Conservation (phyloP, 208 protist species). For the Trypanosoma cruzi region DNA sequence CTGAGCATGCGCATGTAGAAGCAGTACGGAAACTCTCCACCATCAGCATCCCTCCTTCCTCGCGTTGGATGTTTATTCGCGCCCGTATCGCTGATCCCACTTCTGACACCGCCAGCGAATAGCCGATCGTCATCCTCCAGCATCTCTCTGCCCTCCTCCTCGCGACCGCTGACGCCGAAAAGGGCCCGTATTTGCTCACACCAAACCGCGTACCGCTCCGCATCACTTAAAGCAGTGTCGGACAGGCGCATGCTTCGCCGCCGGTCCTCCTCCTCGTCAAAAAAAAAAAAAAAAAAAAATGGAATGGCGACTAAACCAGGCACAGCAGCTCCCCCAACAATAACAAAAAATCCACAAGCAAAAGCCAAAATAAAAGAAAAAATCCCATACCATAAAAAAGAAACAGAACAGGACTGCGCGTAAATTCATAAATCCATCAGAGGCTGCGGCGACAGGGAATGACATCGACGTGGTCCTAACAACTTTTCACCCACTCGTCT, state of each 20-base stretch:
- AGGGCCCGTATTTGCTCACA: constrained; percentile 46
- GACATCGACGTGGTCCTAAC: no score
- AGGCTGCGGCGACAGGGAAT: no score
- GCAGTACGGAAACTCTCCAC: constrained; percentile 42
- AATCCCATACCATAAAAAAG: neutral
- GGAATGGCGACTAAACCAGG: neutral
- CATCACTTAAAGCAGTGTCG: constrained; percentile 16
- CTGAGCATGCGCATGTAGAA: constrained; percentile 62
- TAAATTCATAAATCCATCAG: neutral
- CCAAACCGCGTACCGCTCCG: constrained; percentile 61
- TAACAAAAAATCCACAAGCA: neutral
- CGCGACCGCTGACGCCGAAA: no score
- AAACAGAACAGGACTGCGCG: neutral
- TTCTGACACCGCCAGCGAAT: no score
- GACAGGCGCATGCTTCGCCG: neutral
- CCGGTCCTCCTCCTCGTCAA: neutral
- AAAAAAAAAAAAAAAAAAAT: constrained; percentile 12
- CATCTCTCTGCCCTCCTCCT: no score
- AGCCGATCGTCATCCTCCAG: no score
- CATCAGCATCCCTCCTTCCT: constrained; percentile 23
- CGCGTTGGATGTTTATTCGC: no score
- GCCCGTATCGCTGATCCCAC: no score
- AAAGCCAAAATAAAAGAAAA: neutral
- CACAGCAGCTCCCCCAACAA: no score
- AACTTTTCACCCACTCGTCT: no score